phyloP scores from a whole-genome alignment of 345 rosid genomes.

The Bretschneidera sinensis region DNA sequence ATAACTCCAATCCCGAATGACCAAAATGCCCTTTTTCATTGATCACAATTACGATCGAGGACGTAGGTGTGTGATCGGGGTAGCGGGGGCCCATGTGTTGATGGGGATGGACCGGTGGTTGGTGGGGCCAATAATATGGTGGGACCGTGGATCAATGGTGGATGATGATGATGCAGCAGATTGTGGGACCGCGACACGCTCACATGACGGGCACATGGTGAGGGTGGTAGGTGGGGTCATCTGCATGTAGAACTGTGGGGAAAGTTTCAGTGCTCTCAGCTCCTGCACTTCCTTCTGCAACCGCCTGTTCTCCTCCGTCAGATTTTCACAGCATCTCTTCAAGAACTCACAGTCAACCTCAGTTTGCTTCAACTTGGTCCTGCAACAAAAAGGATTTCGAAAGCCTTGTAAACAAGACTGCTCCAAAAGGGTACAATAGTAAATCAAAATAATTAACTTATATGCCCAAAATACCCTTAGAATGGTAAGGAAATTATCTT shows the following conservation, averaged over 20 bases:
- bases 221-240: slow-evolving; percentile 98
- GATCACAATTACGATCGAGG: slow-evolving; percentile 35
- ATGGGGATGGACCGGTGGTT: slow-evolving; percentile 39
- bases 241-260: slow-evolving; percentile 98
- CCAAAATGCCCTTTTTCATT: slow-evolving; percentile 18
- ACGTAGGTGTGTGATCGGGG: slow-evolving; percentile 37
- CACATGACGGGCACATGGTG: slow-evolving; percentile 98
- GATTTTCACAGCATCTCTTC: slow-evolving; percentile 91
- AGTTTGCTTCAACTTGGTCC: slow-evolving; percentile 97
- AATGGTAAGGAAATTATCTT: slow-evolving; percentile 5
- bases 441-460: background rate
- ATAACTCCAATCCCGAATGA: no score
- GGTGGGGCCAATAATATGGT: slow-evolving; percentile 11
- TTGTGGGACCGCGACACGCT: slow-evolving; percentile 77
- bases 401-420: slow-evolving; percentile 7
- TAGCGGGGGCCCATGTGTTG: slow-evolving; percentile 45
- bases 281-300: slow-evolving; percentile 92
- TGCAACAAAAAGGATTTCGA: slow-evolving; percentile 12
- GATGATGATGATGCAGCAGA: slow-evolving; percentile 22
- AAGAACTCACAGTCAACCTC: slow-evolving; percentile 98
- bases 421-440: background rate
- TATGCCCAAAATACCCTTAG: slow-evolving; percentile 11
- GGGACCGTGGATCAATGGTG: slow-evolving; percentile 28
- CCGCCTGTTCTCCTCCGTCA: slow-evolving; percentile 95
- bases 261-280: slow-evolving; percentile 87